phyloP scores from a whole-genome alignment of 2,329 filamentous ascomycete genomes.

The Trichoderma guizhouense region DNA sequence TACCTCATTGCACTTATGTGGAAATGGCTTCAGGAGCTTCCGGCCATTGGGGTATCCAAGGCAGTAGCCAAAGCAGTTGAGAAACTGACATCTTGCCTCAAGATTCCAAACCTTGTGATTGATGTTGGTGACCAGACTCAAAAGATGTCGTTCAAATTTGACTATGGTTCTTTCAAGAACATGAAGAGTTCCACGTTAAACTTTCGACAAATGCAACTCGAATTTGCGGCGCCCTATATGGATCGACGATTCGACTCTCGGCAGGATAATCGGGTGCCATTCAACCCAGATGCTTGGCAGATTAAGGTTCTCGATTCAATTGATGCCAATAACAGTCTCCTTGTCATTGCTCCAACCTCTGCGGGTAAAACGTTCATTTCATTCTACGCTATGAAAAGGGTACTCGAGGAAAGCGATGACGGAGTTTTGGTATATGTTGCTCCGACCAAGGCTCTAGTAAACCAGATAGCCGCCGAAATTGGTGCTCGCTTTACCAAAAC shows the following conservation, averaged over 20 bases:
- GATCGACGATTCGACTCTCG: constrained; percentile 69
- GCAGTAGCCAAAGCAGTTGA: constrained; percentile 18
- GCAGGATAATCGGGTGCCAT: constrained; percentile 64
- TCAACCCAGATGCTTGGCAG: constrained; percentile 76
- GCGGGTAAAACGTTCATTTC: constrained; percentile 82
- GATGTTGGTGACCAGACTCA: background rate
- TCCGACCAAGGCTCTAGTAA: constrained; percentile 77
- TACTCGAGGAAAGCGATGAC: constrained; percentile 65
- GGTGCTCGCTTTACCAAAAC: constrained; percentile 70
- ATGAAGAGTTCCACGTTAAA: background rate
- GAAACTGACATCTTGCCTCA: constrained; percentile 9
- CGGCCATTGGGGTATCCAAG: constrained; percentile 18
- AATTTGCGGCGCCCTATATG: constrained; percentile 68
- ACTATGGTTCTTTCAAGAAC: background rate
- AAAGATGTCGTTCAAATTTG: background rate
- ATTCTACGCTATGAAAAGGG: constrained; percentile 79
- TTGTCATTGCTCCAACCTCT: constrained; percentile 74
- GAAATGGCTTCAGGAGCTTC: constrained; percentile 24
- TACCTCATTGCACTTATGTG: constrained; percentile 28
- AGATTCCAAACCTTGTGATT: background rate
- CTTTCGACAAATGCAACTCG: constrained; percentile 54
- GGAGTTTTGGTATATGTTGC: constrained; percentile 75
- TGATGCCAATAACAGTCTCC: constrained; percentile 65
- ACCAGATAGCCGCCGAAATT: constrained; percentile 78
- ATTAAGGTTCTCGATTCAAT: constrained; percentile 69